phyloP scores from a whole-genome alignment of 805 yeast genomes.

The Saturnispora saitoi region DNA sequence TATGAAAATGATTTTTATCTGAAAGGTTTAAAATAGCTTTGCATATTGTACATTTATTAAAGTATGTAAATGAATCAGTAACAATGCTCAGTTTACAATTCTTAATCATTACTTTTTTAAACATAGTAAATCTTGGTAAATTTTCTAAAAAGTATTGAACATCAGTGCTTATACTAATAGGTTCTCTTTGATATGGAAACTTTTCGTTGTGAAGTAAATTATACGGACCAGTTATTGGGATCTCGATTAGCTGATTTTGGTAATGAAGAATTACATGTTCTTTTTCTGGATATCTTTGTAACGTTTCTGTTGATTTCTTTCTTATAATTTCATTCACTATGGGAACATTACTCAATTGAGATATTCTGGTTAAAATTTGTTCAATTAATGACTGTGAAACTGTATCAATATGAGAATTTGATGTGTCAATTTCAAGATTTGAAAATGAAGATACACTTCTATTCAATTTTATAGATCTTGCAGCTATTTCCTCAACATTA shows the following conservation, averaged over 20 bases:
- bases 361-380: neutral
- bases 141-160: conserved; percentile 7
- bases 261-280: conserved; percentile 5
- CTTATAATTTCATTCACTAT: neutral
- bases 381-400: conserved; percentile 1
- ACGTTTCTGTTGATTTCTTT: neutral
- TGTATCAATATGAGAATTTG: neutral
- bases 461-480: neutral
- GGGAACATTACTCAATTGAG: neutral
- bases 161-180: conserved; percentile 10
- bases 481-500: neutral
- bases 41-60: neutral
- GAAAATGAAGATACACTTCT: neutral
- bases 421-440: neutral
- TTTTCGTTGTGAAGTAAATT: conserved; percentile 6
- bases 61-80: neutral
- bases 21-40: neutral
- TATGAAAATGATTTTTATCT: neutral
- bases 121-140: conserved; percentile 6
- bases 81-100: conserved; percentile 1
- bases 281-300: conserved; percentile 2
- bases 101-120: conserved; percentile 12
- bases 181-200: conserved; percentile 15
- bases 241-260: conserved; percentile 13
- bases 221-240: conserved; percentile 7